A percentile compares a stretch with the other conserved stretches of the same genome.
Evolutionary conservation across 805 yeast species (phyloP).

Genomic region (baker's yeast (Saccharomyces cerevisiae)): DNA sequence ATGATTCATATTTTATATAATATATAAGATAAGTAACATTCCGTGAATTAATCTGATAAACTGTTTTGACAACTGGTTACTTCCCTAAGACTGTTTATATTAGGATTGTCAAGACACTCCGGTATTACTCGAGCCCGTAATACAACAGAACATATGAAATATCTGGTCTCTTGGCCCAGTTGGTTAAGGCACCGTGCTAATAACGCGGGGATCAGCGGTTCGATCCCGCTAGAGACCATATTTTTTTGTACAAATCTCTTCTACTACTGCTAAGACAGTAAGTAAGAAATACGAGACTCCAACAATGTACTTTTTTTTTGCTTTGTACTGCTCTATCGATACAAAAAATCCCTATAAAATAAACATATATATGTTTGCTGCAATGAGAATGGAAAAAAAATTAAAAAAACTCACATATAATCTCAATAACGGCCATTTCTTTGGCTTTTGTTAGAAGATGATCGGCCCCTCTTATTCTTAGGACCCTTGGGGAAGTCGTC

Average conservation of each 20-base stretch:
- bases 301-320: not conserved
- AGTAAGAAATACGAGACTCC: not conserved
- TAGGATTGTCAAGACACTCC: too few relatives aligned
- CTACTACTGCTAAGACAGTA: not conserved
- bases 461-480: not conserved
- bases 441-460: constrained; percentile 4
- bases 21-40: too few relatives aligned
- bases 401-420: not conserved
- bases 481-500: not conserved
- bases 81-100: too few relatives aligned
- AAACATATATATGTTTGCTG: constrained; percentile 3
- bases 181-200: constrained; percentile 29
- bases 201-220: constrained; percentile 29
- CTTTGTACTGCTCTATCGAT: constrained; percentile 4
- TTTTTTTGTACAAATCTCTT: constrained; percentile 3
- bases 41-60: too few relatives aligned
- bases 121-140: too few relatives aligned
- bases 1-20: too few relatives aligned
- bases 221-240: constrained; percentile 28
- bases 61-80: too few relatives aligned
- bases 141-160: too few relatives aligned
- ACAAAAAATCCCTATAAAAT: constrained; percentile 22
- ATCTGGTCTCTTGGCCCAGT: constrained; percentile 27
- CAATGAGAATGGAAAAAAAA: not conserved
- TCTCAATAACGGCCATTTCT: not conserved